Base-by-base conservation (phyloP, 306 rosid species). In the Malus asiatica region DNA sequence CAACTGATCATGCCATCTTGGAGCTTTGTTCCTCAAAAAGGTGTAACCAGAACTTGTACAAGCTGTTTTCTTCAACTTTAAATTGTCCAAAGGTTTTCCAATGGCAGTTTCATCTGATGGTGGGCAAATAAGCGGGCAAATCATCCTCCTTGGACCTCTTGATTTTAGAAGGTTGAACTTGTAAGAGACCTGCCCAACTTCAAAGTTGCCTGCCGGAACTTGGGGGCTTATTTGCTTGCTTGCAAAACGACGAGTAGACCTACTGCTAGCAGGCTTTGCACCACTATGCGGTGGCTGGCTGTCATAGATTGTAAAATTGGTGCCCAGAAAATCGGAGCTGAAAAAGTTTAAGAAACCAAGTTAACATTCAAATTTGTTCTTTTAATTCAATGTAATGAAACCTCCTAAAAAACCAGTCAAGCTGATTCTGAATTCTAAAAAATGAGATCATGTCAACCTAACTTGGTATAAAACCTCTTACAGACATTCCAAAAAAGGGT, bases 71-170 rank as follows among this genome's bases (percentile, higher is more conserved):
- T 83, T 82, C 76, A 35, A 79, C 75, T 78, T 85, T 4, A 53
- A 72, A 64, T n/a, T 45, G 16, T 83, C 89, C 14, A 27, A 14
- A 25, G 86, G 66, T 58, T 59, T 77, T 78, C 66, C 71, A 9
- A 74, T 65, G 46, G 88, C 77, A 61, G 79, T 68, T 73, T 87
- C 99, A 48, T 79, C 87, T 10, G 51, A 27, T 35, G 82, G 13
- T 2, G 97, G 88, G 87, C 84, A 92, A 77, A 86, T 89, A 62
- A 96, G 32, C 0, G 88, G 87, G 89, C 96, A 90, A 27, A 83
- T 81, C 99, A 96, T 93, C 81, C 99, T 93, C 84, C 99, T 88
- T 5, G 99, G 99, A 67, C 99, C 99, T 90, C 99, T 96, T 51
- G 99, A 90, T 76, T 96, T 93, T 85, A 93, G 68, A 71, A 92